phyloP scores from a whole-genome alignment of 1,284 basidiomycete genomes.

The Pterulicium gracile region DNA sequence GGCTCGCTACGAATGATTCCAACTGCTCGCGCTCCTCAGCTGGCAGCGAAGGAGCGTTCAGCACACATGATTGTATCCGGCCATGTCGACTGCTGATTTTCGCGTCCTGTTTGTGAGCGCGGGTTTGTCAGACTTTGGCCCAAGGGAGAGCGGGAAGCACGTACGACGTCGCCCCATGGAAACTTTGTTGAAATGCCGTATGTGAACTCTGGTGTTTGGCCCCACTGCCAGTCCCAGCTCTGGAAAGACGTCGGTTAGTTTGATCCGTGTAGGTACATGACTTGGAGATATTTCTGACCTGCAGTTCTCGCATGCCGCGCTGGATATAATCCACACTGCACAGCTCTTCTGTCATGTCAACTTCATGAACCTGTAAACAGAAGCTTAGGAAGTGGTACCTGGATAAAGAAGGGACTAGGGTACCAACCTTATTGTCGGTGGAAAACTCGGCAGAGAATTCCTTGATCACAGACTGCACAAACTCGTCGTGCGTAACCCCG shows the following conservation, averaged over 20 bases:
- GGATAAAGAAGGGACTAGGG: too few relatives aligned
- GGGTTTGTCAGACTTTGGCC: too few relatives aligned
- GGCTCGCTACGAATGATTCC: conserved; percentile 23
- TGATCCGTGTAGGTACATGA: too few relatives aligned
- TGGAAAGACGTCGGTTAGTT: too few relatives aligned
- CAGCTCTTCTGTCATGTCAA: conserved; percentile 34
- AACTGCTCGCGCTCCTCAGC: not conserved
- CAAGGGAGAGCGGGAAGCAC: too few relatives aligned
- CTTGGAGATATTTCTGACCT: too few relatives aligned
- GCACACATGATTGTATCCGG: not conserved
- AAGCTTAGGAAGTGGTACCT: too few relatives aligned
- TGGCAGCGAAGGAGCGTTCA: not conserved
- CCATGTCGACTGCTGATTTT: not conserved
- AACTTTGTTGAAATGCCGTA: conserved; percentile 41
- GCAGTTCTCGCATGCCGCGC: conserved; percentile 62
- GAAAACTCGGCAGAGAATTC: conserved; percentile 20
- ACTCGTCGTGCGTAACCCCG: conserved; percentile 53
- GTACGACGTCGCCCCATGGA: conserved; percentile 49
- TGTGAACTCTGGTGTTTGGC: conserved; percentile 91
- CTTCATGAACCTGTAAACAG: conserved; percentile 42
- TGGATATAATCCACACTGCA: conserved; percentile 45
- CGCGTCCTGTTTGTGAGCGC: too few relatives aligned
- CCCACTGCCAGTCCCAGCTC: conserved; percentile 92
- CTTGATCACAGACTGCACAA: conserved; percentile 59
- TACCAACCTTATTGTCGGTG: too few relatives aligned